Conservation (phyloP, 2,329 filamentous ascomycete genomes). For the Tolypocladium pustulatum region DNA sequence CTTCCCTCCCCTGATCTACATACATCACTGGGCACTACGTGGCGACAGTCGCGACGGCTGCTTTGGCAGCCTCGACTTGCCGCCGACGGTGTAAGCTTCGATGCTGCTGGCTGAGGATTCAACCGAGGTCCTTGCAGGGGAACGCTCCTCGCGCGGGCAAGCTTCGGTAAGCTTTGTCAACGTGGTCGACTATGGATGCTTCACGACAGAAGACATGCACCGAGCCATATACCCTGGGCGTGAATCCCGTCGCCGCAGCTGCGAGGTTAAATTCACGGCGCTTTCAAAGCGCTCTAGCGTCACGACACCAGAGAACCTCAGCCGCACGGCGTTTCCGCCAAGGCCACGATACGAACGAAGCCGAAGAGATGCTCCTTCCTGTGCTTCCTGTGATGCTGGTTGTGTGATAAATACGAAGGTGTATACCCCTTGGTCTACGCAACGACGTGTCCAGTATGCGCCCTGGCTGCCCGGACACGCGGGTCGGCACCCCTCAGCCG, state of each 20-base stretch:
- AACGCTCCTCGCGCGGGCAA: background rate
- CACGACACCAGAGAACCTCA: background rate
- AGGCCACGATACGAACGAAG: background rate
- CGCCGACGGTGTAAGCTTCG: background rate
- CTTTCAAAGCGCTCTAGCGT: background rate
- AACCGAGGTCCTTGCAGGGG: background rate
- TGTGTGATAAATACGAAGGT: no score
- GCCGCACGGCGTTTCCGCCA: background rate
- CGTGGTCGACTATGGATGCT: background rate
- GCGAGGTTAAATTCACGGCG: background rate
- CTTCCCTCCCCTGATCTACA: constrained; percentile 1
- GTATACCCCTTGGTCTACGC: no score
- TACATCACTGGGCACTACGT: background rate
- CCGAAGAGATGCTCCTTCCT: background rate
- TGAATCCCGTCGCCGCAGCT: background rate
- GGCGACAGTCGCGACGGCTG: background rate
- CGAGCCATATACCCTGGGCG: background rate
- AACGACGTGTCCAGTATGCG: background rate
- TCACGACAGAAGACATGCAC: background rate
- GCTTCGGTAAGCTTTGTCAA: no score
- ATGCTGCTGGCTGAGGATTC: background rate
- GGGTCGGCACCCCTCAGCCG: background rate
- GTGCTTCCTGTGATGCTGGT: no score
- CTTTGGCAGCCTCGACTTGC: background rate
- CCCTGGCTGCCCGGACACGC: background rate